Conservation (phyloP, 805 yeast species). For the Nematodospora valgi region DNA sequence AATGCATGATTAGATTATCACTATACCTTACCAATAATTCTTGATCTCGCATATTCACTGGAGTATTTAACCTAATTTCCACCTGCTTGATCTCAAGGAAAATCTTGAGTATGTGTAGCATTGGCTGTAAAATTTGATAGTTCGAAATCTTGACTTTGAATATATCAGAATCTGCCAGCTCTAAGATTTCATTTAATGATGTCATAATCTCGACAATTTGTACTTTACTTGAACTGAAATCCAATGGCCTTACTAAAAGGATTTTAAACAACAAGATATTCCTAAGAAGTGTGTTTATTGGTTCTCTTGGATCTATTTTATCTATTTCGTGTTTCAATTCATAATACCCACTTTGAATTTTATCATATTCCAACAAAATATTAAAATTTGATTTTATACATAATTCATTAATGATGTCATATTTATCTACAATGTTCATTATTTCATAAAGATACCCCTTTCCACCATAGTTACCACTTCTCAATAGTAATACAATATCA, state of each 20-base stretch:
- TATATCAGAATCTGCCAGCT: slow-evolving; percentile 9
- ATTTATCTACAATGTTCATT: slow-evolving; percentile 4
- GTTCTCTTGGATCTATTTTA: neutral
- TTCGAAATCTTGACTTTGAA: slow-evolving; percentile 25
- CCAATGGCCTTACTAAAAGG: slow-evolving; percentile 10
- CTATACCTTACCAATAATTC: slow-evolving; percentile 14
- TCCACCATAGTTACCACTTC: slow-evolving; percentile 4
- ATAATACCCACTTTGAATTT: slow-evolving; percentile 4
- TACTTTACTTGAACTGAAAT: slow-evolving; percentile 7
- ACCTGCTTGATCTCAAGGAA: slow-evolving; percentile 16
- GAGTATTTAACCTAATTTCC: slow-evolving; percentile 9
- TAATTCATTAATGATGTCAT: slow-evolving; percentile 4
- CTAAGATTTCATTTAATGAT: slow-evolving; percentile 6
- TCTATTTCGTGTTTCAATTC: slow-evolving; percentile 3
- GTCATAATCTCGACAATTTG: slow-evolving; percentile 11
- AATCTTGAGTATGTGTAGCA: slow-evolving; percentile 28
- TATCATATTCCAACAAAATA: slow-evolving; percentile 7
- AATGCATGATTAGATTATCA: slow-evolving; percentile 21
- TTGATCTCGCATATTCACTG: slow-evolving; percentile 8
- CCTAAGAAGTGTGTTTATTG: slow-evolving; percentile 6
- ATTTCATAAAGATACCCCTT: slow-evolving; percentile 5
- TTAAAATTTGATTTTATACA: slow-evolving; percentile 11
- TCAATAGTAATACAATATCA: slow-evolving; percentile 10
- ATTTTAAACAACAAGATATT: slow-evolving; percentile 13
- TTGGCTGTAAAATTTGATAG: slow-evolving; percentile 29